Evolutionary conservation across 352 stramenopile genomes (phyloP).

Genomic region (Globisporangium orthogonon): DNA sequence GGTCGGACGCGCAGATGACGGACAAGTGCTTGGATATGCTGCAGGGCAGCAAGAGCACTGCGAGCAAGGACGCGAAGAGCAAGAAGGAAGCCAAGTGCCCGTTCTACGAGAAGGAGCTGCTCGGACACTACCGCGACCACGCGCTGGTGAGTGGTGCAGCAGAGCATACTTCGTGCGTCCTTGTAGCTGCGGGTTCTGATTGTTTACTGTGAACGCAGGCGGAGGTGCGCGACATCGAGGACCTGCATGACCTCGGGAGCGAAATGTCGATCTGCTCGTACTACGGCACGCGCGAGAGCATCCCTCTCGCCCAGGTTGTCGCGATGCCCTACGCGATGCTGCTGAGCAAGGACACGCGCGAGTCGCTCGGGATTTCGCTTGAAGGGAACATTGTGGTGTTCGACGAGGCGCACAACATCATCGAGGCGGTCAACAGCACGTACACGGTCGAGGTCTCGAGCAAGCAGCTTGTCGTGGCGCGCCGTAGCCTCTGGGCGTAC

Average conservation of each 20-base stretch:
- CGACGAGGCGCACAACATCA: slow-evolving; percentile 99
- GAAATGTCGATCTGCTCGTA: slow-evolving; percentile 95
- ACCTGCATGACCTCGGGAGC: slow-evolving; percentile 88
- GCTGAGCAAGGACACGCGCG: slow-evolving; percentile 86
- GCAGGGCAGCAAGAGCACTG: slow-evolving; percentile 47
- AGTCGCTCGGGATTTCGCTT: slow-evolving; percentile 86
- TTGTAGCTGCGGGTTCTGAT: not conserved
- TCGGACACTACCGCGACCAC: slow-evolving; percentile 71
- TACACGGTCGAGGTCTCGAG: slow-evolving; percentile 78
- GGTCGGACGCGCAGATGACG: slow-evolving; percentile 73
- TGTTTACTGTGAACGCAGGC: slow-evolving; percentile 24
- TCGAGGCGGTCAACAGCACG: slow-evolving; percentile 92
- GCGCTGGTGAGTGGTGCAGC: slow-evolving; percentile 39
- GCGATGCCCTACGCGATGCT: slow-evolving; percentile 92
- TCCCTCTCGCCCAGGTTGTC: slow-evolving; percentile 87
- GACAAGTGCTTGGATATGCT: slow-evolving; percentile 87
- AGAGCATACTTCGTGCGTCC: not conserved
- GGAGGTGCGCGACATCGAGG: slow-evolving; percentile 94
- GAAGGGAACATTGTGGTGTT: slow-evolving; percentile 93
- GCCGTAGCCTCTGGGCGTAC: slow-evolving; percentile 78
- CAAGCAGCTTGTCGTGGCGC: slow-evolving; percentile 67
- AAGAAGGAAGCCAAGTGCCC: slow-evolving; percentile 63
- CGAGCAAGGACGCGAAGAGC: slow-evolving; percentile 16
- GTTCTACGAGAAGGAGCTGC: slow-evolving; percentile 75
- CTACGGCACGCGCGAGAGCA: slow-evolving; percentile 91